Conservation (phyloP, 2,329 filamentous ascomycete genomes). For the Ceratocystis destructans region DNA sequence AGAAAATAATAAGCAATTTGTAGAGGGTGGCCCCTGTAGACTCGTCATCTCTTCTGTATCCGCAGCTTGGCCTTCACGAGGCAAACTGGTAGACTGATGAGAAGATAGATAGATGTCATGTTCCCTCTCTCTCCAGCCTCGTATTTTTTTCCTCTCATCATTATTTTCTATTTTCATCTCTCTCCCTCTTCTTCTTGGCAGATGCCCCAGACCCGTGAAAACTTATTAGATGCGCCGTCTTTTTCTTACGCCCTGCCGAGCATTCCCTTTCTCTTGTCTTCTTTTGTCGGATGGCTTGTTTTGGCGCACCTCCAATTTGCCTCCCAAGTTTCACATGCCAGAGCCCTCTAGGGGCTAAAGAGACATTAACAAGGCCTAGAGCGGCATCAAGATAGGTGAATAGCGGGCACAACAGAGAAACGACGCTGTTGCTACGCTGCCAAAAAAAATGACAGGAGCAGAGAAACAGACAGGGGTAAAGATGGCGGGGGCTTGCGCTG, state of each 20-base stretch:
- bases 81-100: too few relatives aligned
- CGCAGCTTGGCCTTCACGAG: too few relatives aligned
- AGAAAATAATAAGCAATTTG: neutral
- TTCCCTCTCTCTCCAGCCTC: neutral
- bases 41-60: too few relatives aligned
- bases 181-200: too few relatives aligned
- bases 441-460: neutral
- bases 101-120: neutral
- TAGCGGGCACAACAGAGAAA: too few relatives aligned
- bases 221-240: too few relatives aligned
- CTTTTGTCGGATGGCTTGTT: neutral
- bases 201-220: too few relatives aligned
- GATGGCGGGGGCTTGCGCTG: neutral
- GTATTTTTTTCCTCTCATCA: neutral
- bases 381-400: too few relatives aligned
- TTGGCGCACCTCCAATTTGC: neutral
- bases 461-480: neutral
- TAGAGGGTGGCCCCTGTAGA: neutral
- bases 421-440: neutral
- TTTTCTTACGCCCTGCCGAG: neutral
- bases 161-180: neutral
- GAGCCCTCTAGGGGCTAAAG: neutral
- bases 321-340: conserved; percentile 4
- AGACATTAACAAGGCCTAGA: neutral
- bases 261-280: neutral